phyloP scores from a whole-genome alignment of 2,329 filamentous ascomycete species.

The Beauveria brongniartii region DNA sequence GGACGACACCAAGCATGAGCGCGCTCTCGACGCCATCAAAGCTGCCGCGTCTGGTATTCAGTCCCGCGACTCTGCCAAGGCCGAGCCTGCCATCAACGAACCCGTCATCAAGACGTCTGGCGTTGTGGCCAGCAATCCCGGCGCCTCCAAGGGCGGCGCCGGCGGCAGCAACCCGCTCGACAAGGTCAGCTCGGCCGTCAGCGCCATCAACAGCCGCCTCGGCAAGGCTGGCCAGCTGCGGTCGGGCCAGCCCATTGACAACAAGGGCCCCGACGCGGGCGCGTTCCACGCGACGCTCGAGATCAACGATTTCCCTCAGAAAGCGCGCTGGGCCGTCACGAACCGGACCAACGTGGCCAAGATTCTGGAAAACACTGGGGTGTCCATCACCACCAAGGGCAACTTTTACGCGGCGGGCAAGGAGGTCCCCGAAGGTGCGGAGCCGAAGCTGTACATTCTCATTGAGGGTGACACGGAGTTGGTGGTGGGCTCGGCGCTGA shows the following conservation, averaged over 20 bases:
- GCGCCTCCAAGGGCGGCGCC: conserved; percentile 39
- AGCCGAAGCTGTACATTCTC: conserved; percentile 95
- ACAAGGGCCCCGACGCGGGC: conserved; percentile 94
- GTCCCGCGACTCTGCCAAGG: conserved; percentile 41
- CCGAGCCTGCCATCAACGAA: conserved; percentile 22
- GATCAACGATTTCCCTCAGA: conserved; percentile 99
- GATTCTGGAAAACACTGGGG: conserved; percentile 89
- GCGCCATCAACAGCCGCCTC: conserved; percentile 82
- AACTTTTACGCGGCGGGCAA: conserved; percentile 81
- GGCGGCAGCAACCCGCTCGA: conserved; percentile 66
- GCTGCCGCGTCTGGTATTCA: conserved; percentile 51
- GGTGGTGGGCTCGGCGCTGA: conserved; percentile 82
- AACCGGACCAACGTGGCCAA: conserved; percentile 98
- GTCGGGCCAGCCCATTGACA: conserved; percentile 90
- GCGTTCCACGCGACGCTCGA: conserved; percentile 95
- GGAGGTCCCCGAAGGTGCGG: conserved; percentile 62
- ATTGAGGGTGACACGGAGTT: conserved; percentile 96
- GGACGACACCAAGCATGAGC: conserved; percentile 57
- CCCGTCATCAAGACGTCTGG: conserved; percentile 10
- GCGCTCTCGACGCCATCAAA: conserved; percentile 57
- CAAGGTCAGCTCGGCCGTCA: conserved; percentile 83
- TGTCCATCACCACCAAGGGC: conserved; percentile 95
- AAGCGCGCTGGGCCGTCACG: conserved; percentile 96
- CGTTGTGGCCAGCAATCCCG: conserved; percentile 20
- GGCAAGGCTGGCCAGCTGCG: conserved; percentile 85